Conservation (phyloP, 441 rosid genomes). For the Geranium incanum region DNA sequence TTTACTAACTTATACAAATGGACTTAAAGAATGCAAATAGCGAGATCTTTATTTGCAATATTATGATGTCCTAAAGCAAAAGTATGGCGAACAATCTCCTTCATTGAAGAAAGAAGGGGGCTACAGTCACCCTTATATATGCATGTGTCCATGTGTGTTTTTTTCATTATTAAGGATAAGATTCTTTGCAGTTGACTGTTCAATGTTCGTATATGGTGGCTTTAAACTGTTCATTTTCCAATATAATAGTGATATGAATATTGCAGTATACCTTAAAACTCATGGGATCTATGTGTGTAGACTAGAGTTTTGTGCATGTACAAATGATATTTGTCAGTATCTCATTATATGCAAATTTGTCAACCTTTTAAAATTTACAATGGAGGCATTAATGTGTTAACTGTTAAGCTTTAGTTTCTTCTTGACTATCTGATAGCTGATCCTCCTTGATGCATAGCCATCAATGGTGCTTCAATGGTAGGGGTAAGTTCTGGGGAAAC, state of each 20-base stretch:
- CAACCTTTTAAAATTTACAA: background rate
- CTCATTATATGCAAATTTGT: background rate
- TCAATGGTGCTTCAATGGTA: no score
- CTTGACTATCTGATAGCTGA: no score
- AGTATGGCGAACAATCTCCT: background rate
- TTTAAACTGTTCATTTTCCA: no score
- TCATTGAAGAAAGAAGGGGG: background rate
- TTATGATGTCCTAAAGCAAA: no score
- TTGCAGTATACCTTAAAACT: background rate
- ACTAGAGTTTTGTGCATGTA: background rate
- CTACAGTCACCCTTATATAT: background rate
- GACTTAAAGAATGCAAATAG: no score
- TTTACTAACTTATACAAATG: no score
- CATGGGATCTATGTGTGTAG: background rate
- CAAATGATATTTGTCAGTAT: background rate
- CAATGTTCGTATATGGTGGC: background rate
- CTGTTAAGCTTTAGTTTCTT: no score
- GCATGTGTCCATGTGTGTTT: background rate
- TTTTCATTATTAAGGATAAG: background rate
- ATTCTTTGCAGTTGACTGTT: no score
- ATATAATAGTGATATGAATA: no score
- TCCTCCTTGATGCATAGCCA: no score
- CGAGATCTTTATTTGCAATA: no score
- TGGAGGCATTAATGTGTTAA: background rate
- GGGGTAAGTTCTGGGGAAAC: no score